A percentile compares a stretch with the other conserved stretches of the same genome.
phyloP scores from a whole-genome alignment of 2,329 filamentous ascomycete species.

The Arthrinium phaeospermum region DNA sequence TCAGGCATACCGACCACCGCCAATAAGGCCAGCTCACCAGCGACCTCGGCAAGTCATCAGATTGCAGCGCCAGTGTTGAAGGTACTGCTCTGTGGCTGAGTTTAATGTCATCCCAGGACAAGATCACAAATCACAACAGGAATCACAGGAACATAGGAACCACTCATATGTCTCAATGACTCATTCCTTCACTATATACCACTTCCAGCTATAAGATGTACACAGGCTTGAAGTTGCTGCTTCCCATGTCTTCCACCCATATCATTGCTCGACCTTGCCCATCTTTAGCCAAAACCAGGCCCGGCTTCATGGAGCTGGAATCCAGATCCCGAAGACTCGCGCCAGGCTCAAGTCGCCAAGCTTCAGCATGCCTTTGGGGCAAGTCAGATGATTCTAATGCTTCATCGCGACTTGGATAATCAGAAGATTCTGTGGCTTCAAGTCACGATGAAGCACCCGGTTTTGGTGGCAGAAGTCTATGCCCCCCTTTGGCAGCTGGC shows the following conservation, averaged over 20 bases:
- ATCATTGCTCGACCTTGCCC: too few relatives aligned
- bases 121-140: neutral
- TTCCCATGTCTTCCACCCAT: too few relatives aligned
- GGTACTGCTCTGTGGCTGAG: neutral
- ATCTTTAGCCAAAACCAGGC: too few relatives aligned
- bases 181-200: neutral
- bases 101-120: neutral
- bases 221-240: too few relatives aligned
- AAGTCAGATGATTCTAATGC: conserved; percentile 95
- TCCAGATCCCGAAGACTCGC: conserved; percentile 82
- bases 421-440: too few relatives aligned
- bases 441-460: conserved; percentile 89
- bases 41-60: too few relatives aligned
- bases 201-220: neutral
- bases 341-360: conserved; percentile 94
- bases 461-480: conserved; percentile 99
- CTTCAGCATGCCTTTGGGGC: conserved; percentile 87
- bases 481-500: conserved; percentile 49
- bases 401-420: too few relatives aligned
- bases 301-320: too few relatives aligned
- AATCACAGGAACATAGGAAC: neutral
- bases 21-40: too few relatives aligned
- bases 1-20: too few relatives aligned
- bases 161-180: too few relatives aligned
- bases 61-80: too few relatives aligned